Base-by-base conservation (phyloP, 805 yeast species). In the Metschnikowia henanensis region DNA sequence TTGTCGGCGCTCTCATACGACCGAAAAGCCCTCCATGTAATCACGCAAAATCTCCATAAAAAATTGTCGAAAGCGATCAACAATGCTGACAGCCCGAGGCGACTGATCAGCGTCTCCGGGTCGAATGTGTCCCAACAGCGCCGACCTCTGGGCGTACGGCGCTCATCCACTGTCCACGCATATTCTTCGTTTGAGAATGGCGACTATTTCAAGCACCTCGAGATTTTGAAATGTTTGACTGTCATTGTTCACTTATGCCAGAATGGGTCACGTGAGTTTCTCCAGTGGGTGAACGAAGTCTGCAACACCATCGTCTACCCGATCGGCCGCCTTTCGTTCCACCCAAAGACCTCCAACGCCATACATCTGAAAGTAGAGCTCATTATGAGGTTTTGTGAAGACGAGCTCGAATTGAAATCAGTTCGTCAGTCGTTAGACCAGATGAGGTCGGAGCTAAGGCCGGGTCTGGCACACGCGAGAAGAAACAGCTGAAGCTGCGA, bases 191-290 rank as follows among this genome's bases (percentile, higher is more conserved):
- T 21, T 17, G 35, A 28, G 9, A 35, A 36, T 10, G 40, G 35
- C 7, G 43, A 40, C 3, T 43, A 42, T 35, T 35, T 23, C 19
- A 39, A 26, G 22, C 37, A 36, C 25, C 41, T 38, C 18, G 34
- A 43, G 16, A 40, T 78, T 0, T 53, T 79, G 40, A 81, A 81
- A 55, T 70, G 79, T 2, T 57, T 80, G 15, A 77, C 85, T 0
- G 71, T 81, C 12, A 63, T 79, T 3, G 65, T 75, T 25, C 80
- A 76, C 46, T 53, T 79, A 26, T 49, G 80, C 16, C 74, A 79
- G 45, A 75, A 78, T 30, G 86, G 86, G 0, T 76, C 84, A 0
- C 58, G 56, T 21, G 76, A 68, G 15, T 80, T 79, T 56, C 64
- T 74, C 10, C 49, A 60, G 5, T 80, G 84, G 81, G 51, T 72